Evolutionary conservation across 2,329 filamentous ascomycete species (phyloP).

Genomic region (Triangularia verruculosa): DNA sequence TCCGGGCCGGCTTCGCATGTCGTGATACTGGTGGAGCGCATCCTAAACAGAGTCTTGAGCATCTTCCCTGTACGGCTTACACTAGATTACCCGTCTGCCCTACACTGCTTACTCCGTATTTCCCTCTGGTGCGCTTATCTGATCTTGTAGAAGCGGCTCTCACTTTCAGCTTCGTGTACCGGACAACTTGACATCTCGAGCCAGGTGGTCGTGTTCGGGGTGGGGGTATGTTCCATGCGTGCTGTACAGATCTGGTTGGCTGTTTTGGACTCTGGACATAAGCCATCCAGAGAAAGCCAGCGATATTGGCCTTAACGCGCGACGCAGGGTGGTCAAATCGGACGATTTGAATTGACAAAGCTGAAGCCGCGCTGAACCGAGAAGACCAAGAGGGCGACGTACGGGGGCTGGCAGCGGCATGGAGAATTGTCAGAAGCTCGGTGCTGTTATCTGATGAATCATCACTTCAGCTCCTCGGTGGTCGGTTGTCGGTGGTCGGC

Average conservation of each 20-base stretch:
- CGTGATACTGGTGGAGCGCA: slow-evolving; percentile 5
- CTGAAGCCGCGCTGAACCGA: background rate
- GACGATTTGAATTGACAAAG: background rate
- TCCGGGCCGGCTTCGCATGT: slow-evolving; percentile 25
- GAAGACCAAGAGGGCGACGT: background rate
- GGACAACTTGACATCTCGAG: background rate
- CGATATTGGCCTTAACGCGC: background rate
- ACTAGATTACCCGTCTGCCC: slow-evolving; percentile 14
- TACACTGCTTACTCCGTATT: background rate
- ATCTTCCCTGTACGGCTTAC: slow-evolving; percentile 6
- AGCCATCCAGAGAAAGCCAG: background rate
- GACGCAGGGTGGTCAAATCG: background rate
- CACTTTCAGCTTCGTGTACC: background rate
- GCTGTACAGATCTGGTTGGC: background rate
- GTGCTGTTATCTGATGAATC: slow-evolving; percentile 5
- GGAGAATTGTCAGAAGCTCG: background rate
- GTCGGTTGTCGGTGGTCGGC: background rate
- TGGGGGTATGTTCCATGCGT: background rate
- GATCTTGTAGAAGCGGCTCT: background rate
- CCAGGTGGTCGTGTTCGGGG: background rate
- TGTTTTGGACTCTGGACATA: background rate
- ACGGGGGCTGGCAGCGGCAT: slow-evolving; percentile 1
- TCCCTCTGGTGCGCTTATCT: slow-evolving; percentile 4
- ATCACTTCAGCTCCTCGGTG: background rate
- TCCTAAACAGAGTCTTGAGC: slow-evolving; percentile 3